Base-by-base conservation (phyloP, 2,329 filamentous ascomycete species). In the Stagonosporopsis cucurbitacearum region DNA sequence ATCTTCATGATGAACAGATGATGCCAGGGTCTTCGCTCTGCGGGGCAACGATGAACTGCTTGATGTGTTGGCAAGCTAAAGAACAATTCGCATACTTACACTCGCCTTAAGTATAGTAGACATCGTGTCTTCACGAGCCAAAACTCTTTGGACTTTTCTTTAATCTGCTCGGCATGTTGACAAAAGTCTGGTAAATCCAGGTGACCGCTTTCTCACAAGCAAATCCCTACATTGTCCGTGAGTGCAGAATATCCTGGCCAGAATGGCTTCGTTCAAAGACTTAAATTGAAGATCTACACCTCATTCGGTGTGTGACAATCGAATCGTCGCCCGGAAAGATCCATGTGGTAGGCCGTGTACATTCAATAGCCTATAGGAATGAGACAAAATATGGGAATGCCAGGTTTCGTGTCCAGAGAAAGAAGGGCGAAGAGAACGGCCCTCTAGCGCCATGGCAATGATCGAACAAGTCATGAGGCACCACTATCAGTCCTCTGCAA, bases 1-100 rank as follows among this genome's bases (percentile, higher is more conserved):
- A 66, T 37, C 64, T 70, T 73, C 73, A 75, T 75, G 32, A 45
- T 70, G 60, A 43, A 51, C 19, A 28, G 46, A 20, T 6, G 42
- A 28, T 26, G 22, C 39, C 41, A 15, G 17, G 32, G 17, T 17
- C 15, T 41, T 39, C 20, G 15, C n/a, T 36, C 8, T 39, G 13
- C 2, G 2, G 2, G 30, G 17, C 5, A 11, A 28, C 12, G 3
- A 28, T n/a, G 25, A n/a, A 45, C 15, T 22, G 44, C 23, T 26
- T 30, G 35, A 17, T 50, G 12, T 20, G 32, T 32, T 42, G 36
- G 17, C 42, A 28, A 44, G 36, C 36, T 42, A 19, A 13, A 11
- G 32, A 13, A 12, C 15, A 26, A 2, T 23, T 20, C 2, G 20
- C 4, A 13, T 15, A 25, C 20, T 19, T 30, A 25, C 26, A 44